Percentiles rank a stretch among this genome's conserved stretches.
phyloP scores from a whole-genome alignment of 2,329 filamentous ascomycete genomes.

The Paecilomyces niveus region DNA sequence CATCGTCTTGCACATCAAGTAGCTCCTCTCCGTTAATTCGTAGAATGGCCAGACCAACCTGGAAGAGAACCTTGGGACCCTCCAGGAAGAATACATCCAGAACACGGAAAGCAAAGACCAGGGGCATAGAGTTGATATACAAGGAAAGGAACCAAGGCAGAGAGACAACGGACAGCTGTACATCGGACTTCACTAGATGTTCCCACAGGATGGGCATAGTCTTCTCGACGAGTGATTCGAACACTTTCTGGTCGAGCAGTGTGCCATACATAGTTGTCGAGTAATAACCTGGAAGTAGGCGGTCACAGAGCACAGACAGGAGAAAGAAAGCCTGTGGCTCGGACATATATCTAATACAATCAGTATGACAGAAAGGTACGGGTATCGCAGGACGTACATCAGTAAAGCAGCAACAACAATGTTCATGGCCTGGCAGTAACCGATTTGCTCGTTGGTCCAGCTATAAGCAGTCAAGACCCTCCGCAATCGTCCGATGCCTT shows the following conservation, averaged over 20 bases:
- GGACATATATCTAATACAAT: constrained; percentile 71
- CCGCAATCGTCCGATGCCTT: constrained; percentile 83
- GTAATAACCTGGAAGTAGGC: constrained; percentile 91
- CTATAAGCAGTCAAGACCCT: constrained; percentile 94
- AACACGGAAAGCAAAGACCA: constrained; percentile 94
- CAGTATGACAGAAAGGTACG: constrained; percentile 6
- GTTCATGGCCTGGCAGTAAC: constrained; percentile 99
- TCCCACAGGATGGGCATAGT: constrained; percentile 99
- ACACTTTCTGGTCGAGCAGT: constrained; percentile 90
- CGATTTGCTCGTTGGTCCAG: constrained; percentile 91
- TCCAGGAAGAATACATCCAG: constrained; percentile 98
- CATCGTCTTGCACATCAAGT: constrained; percentile 86
- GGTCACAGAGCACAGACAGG: constrained; percentile 83
- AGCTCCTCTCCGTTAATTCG: constrained; percentile 96
- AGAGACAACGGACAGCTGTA: constrained; percentile 94
- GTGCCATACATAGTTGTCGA: constrained; percentile 99
- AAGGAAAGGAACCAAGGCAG: constrained; percentile 96
- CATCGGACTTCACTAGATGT: constrained; percentile 91
- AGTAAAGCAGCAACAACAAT: constrained; percentile 96
- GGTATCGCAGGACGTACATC: constrained; percentile 50
- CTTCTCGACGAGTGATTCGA: constrained; percentile 95
- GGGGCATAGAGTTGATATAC: constrained; percentile 98
- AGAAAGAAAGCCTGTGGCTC: constrained; percentile 94
- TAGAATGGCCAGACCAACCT: constrained; percentile 92
- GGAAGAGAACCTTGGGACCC: constrained; percentile 93